Evolutionary conservation across 75 land plant genomes (phyloP).

Genomic region (Picea sitchensis): DNA sequence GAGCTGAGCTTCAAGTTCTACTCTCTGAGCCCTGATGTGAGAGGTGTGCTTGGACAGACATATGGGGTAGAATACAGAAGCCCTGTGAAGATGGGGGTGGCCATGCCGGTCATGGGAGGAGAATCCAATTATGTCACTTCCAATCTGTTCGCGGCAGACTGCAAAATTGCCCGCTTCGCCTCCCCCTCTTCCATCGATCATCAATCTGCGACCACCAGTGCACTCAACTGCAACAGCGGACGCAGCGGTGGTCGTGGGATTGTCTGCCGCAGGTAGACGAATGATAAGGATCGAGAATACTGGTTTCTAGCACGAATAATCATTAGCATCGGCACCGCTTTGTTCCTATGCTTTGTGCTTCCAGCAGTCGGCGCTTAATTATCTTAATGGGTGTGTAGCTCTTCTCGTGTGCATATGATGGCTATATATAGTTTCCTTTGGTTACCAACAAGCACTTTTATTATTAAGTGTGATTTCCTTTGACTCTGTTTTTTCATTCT

Average conservation of each 20-base stretch:
- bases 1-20: constrained; percentile 31
- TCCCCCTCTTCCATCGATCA: neutral
- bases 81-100: constrained; percentile 16
- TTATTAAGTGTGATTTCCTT: too few species aligned
- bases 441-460: too few species aligned
- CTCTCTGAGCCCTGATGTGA: constrained; percentile 14
- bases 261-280: constrained; percentile 8
- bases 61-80: constrained; percentile 22
- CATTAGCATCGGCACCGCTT: too few species aligned
- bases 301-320: too few species aligned
- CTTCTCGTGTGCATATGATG: too few species aligned
- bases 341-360: too few species aligned
- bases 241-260: constrained; percentile 7
- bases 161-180: constrained; percentile 18
- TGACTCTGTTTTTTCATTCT: too few species aligned
- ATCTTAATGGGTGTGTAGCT: too few species aligned
- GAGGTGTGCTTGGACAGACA: constrained; percentile 36
- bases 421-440: too few species aligned
- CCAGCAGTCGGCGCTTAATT: too few species aligned
- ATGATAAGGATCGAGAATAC: too few species aligned
- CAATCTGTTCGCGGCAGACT: constrained; percentile 23
- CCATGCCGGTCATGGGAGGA: constrained; percentile 37
- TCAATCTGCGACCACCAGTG: neutral
- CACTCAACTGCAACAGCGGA: neutral
- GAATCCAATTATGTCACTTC: constrained; percentile 5